phyloP scores from a whole-genome alignment of 306 rosid genomes.

The Senna siamea region DNA sequence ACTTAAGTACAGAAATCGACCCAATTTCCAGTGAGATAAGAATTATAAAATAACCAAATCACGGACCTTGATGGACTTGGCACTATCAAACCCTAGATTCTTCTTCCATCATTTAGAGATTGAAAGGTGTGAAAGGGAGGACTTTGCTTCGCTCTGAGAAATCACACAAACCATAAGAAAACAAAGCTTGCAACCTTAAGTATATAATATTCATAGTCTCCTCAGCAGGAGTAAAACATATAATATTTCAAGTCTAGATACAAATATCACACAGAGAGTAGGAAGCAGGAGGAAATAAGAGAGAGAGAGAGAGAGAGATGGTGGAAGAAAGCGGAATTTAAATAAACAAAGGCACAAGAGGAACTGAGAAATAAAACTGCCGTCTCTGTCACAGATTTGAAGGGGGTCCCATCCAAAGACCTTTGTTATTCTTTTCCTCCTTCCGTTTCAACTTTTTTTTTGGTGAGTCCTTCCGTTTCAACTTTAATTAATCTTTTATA shows the following conservation, averaged over 20 bases:
- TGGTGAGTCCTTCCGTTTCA: conserved; percentile 45
- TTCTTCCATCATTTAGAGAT: conserved; percentile 62
- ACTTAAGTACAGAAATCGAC: conserved; percentile 24
- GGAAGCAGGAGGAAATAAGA: background rate
- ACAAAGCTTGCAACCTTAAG: conserved; percentile 67
- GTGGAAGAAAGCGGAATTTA: conserved; percentile 37
- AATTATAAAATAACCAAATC: conserved; percentile 48
- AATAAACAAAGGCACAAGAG: conserved; percentile 49
- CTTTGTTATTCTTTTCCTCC: conserved; percentile 64
- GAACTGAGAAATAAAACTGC: conserved; percentile 66
- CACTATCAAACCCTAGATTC: conserved; percentile 90
- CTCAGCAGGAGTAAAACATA: conserved; percentile 34
- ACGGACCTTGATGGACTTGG: conserved; percentile 67
- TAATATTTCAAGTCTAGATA: conserved; percentile 12
- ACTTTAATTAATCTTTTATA: conserved; percentile 51
- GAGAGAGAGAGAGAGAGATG: conserved; percentile 37
- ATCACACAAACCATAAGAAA: conserved; percentile 62
- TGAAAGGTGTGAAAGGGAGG: conserved; percentile 76
- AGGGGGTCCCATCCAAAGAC: conserved; percentile 72
- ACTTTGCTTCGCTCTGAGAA: conserved; percentile 72
- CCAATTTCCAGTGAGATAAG: conserved; percentile 33
- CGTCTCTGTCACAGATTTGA: conserved; percentile 87
- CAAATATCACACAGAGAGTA: background rate
- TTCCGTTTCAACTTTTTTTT: conserved; percentile 52
- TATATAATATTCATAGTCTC: conserved; percentile 36